Conservation (phyloP, 331 rosid genomes). For the Quercus lobata region DNA sequence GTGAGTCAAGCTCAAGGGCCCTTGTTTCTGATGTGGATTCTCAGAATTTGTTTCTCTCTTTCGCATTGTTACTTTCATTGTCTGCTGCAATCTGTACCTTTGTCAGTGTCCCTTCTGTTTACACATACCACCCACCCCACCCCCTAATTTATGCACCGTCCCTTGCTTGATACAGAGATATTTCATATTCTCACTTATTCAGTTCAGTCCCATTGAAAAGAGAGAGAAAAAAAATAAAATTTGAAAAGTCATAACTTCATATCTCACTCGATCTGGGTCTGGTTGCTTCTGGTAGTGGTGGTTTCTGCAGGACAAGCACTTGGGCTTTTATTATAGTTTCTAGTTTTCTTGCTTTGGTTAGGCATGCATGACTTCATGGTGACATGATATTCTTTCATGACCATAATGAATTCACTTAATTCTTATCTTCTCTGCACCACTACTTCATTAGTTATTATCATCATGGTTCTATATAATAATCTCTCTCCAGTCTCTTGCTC, state of each 20-base stretch:
- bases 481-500: constrained; percentile 29
- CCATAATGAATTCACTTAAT: constrained; percentile 34
- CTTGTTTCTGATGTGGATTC: constrained; percentile 35
- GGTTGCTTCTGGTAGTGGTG: constrained; percentile 14
- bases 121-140: constrained; percentile 27
- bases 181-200: constrained; percentile 1
- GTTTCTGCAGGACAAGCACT: constrained; percentile 20
- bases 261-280: constrained; percentile 6
- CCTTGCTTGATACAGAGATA: background rate
- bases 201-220: background rate
- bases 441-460: constrained; percentile 16
- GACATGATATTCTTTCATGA: constrained; percentile 42
- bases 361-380: constrained; percentile 34
- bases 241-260: background rate
- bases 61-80: constrained; percentile 68
- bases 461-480: constrained; percentile 24
- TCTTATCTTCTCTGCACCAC: constrained; percentile 20
- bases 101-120: constrained; percentile 13
- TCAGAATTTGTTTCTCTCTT: constrained; percentile 34
- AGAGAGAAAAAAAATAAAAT: background rate
- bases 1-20: background rate
- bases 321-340: constrained; percentile 17
- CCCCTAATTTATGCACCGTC: constrained; percentile 30
- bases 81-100: constrained; percentile 36
- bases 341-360: background rate